A percentile compares a stretch with the other conserved stretches of the same genome.
Evolutionary conservation across 495 filamentous ascomycete species (phyloP).

Genomic region (Annulohypoxylon stygium): DNA sequence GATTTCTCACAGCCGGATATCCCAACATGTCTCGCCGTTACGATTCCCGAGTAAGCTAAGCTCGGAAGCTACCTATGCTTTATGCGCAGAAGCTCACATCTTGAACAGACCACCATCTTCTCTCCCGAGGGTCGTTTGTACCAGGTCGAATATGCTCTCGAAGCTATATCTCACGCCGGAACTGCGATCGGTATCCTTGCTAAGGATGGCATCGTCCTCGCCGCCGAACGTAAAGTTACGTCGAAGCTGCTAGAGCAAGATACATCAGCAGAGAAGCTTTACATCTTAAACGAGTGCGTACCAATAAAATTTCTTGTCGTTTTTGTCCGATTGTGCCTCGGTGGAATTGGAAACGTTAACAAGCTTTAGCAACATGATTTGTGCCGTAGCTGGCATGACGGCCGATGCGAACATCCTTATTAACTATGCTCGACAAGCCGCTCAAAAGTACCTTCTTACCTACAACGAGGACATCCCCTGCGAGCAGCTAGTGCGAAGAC

Average conservation of each 20-base stretch:
- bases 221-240: constrained; percentile 99
- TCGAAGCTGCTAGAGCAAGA: constrained; percentile 99
- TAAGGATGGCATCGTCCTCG: constrained; percentile 97
- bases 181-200: constrained; percentile 96
- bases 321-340: neutral
- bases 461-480: constrained; percentile 99
- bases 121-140: constrained; percentile 98
- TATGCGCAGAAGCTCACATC: constrained; percentile 57
- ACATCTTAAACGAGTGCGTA: constrained; percentile 95
- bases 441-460: constrained; percentile 95
- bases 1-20: constrained; percentile 29
- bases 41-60: constrained; percentile 92
- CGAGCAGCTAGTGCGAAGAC: constrained; percentile 94
- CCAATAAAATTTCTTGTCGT: neutral
- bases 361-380: constrained; percentile 93
- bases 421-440: constrained; percentile 97
- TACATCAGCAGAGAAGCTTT: constrained; percentile 99
- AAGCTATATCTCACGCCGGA: constrained; percentile 98
- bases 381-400: constrained; percentile 98
- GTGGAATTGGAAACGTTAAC: constrained; percentile 9
- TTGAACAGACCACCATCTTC: constrained; percentile 94
- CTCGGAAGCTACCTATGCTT: constrained; percentile 41
- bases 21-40: constrained; percentile 93
- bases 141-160: constrained; percentile 98
- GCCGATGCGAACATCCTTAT: constrained; percentile 99